phyloP scores from a whole-genome alignment of 2,329 filamentous ascomycete species.

The Drechslera avenae region DNA sequence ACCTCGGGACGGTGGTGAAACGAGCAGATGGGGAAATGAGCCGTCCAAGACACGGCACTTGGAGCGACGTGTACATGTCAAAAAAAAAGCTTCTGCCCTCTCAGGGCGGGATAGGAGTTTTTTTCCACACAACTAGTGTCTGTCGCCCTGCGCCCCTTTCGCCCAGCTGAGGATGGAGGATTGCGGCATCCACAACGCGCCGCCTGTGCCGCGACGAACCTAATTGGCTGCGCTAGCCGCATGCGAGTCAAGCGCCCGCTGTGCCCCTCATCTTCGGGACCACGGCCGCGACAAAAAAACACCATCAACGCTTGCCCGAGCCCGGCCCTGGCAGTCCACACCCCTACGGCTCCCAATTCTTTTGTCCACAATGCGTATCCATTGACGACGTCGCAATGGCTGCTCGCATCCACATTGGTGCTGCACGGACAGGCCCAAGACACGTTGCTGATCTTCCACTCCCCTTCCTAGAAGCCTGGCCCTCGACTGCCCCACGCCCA shows the following conservation, averaged over 20 bases:
- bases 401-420: neutral
- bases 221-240: constrained; percentile 4
- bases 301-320: neutral
- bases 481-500: constrained; percentile 12
- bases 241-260: constrained; percentile 8
- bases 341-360: neutral
- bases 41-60: constrained; percentile 8
- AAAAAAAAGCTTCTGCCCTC: no score
- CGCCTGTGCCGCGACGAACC: constrained; percentile 5
- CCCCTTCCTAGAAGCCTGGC: neutral
- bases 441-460: constrained; percentile 18
- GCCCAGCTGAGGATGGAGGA: no score
- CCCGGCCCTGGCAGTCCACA: neutral
- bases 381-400: neutral
- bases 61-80: neutral
- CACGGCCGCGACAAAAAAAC: neutral
- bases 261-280: constrained; percentile 1
- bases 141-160: constrained; percentile 3
- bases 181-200: neutral
- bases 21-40: neutral
- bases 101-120: neutral
- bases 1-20: constrained; percentile 4
- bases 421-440: constrained; percentile 4
- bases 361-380: neutral
- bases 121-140: neutral